Percentiles rank a stretch among this genome's conserved stretches.
These are phyloP conservation scores for Helotiales sp. DNA, from an alignment of 2,329 filamentous ascomycete genomes.

Conservation along the genomic window DNA sequence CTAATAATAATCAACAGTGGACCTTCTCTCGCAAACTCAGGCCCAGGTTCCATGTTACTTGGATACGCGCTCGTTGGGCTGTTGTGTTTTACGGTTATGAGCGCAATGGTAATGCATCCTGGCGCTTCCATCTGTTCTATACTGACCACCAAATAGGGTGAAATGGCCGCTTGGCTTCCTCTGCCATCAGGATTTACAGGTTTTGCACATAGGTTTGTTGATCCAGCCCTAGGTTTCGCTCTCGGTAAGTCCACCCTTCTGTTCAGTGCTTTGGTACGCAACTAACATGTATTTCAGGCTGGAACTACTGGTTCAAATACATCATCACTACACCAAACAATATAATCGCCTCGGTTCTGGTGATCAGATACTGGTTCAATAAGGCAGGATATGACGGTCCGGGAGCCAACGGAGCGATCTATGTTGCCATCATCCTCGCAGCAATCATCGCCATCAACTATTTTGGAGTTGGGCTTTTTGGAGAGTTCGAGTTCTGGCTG, in stretches of 20 bases:
- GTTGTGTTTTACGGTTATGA: conserved; percentile 82
- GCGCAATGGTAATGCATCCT: conserved; percentile 58
- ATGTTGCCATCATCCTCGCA: conserved; percentile 73
- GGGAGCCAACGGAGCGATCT: conserved; percentile 75
- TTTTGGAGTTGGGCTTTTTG: conserved; percentile 50
- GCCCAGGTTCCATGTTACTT: conserved; percentile 72
- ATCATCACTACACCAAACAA: conserved; percentile 88
- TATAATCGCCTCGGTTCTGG: conserved; percentile 77
- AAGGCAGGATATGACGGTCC: conserved; percentile 37
- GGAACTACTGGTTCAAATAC: conserved; percentile 55
- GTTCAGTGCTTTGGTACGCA: background rate
- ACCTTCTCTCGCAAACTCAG: conserved; percentile 49
- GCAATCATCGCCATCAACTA: conserved; percentile 69
- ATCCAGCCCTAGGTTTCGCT: conserved; percentile 80
- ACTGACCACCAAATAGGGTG: conserved; percentile 51
- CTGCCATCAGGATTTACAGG: conserved; percentile 80
- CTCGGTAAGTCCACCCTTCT: conserved; percentile 57
- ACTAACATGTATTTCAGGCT: conserved; percentile 20
- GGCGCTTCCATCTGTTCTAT: background rate
- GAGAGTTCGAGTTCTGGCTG: conserved; percentile 61
- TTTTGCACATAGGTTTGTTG: conserved; percentile 79
- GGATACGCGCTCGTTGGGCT: conserved; percentile 72
- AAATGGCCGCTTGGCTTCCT: conserved; percentile 85
- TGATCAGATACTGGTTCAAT: conserved; percentile 80
- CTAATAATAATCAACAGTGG: conserved; percentile 35